Evolutionary conservation across 441 rosid genomes (phyloP).

Genomic region (Populus tomentosa): DNA sequence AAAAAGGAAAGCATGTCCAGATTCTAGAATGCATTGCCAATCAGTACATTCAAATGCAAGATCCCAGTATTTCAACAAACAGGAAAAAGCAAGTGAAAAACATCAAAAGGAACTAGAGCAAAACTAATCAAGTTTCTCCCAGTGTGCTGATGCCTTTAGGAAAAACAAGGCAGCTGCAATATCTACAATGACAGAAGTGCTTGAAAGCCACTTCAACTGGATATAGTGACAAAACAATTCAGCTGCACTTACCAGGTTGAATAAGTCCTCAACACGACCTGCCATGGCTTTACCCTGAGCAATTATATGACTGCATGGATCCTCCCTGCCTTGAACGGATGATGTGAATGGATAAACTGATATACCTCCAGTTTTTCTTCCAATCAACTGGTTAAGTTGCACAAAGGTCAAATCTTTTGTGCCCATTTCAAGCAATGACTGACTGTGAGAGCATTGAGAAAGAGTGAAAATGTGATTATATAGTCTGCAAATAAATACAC

Average conservation of each 20-base stretch:
- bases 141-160: background rate
- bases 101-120: no score
- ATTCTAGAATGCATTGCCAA: no score
- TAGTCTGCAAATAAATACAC: background rate
- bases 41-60: no score
- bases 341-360: constrained; percentile 91
- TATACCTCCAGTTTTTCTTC: constrained; percentile 98
- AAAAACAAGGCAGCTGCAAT: background rate
- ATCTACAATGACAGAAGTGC: background rate
- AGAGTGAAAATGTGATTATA: background rate
- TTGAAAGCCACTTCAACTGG: background rate
- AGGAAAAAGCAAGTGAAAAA: no score
- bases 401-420: constrained; percentile 87
- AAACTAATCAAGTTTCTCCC: background rate
- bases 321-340: constrained; percentile 65
- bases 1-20: no score
- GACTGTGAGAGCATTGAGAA: constrained; percentile 44
- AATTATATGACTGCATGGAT: constrained; percentile 75
- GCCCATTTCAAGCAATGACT: constrained; percentile 97
- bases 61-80: no score
- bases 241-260: constrained; percentile 57
- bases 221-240: constrained; percentile 1
- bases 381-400: constrained; percentile 96
- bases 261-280: constrained; percentile 80
- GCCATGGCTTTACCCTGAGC: constrained; percentile 98